Evolutionary conservation across 2,329 filamentous ascomycete species (phyloP).

Genomic region (Fusarium euwallaceae): DNA sequence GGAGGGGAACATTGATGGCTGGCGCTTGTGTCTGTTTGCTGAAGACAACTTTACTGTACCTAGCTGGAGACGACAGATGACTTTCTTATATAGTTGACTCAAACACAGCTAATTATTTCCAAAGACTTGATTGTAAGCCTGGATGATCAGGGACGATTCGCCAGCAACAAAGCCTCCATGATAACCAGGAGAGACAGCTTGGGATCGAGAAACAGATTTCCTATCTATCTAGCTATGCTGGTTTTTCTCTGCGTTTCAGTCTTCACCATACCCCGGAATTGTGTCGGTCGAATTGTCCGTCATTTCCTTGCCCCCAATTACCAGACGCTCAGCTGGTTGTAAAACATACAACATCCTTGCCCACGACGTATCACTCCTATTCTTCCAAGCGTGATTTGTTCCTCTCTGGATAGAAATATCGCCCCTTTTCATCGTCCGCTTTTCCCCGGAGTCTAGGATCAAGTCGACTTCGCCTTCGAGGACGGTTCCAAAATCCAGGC

Average conservation of each 20-base stretch:
- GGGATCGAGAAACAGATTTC: background rate
- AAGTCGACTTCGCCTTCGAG: constrained; percentile 2
- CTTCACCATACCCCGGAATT: background rate
- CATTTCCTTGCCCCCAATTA: background rate
- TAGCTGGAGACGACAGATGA: background rate
- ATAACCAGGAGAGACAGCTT: too few relatives aligned
- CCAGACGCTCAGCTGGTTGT: background rate
- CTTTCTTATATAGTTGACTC: background rate
- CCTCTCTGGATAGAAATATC: constrained; percentile 6
- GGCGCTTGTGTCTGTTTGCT: background rate
- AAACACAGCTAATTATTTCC: background rate
- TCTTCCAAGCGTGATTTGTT: constrained; percentile 3
- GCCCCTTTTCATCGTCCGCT: background rate
- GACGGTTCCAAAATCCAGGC: constrained; percentile 2
- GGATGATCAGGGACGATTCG: background rate
- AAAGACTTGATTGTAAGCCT: background rate
- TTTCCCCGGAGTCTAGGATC: constrained; percentile 2
- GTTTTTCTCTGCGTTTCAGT: background rate
- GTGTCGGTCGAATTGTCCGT: background rate
- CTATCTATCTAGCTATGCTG: background rate
- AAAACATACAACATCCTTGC: constrained; percentile 7
- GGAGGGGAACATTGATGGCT: background rate
- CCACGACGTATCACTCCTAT: background rate
- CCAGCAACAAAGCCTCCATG: background rate
- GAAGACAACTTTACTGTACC: background rate